A percentile compares a stretch with the other conserved stretches of the same genome.
Evolutionary conservation across 352 stramenopile species (phyloP).

Genomic region (Phytophthora citricola): DNA sequence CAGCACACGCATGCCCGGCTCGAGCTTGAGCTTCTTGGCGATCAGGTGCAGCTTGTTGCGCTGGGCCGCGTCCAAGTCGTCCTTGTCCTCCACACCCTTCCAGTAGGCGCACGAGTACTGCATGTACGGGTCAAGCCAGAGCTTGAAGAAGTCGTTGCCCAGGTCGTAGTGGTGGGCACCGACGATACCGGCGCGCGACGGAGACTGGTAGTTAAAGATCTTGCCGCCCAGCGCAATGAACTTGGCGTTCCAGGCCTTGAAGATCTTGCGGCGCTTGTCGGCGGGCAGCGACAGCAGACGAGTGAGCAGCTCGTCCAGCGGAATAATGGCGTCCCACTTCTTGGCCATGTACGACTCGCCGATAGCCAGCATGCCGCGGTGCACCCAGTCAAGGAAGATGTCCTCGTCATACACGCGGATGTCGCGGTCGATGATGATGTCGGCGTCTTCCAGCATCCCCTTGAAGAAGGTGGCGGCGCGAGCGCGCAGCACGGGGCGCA

Average conservation of each 20-base stretch:
- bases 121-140: slow-evolving; percentile 89
- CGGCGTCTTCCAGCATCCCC: slow-evolving; percentile 77
- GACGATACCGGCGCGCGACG: slow-evolving; percentile 82
- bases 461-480: slow-evolving; percentile 84
- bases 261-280: slow-evolving; percentile 83
- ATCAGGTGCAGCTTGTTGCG: slow-evolving; percentile 90
- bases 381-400: slow-evolving; percentile 89
- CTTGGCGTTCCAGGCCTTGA: slow-evolving; percentile 91
- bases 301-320: slow-evolving; percentile 80
- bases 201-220: slow-evolving; percentile 90
- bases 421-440: slow-evolving; percentile 85
- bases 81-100: slow-evolving; percentile 74
- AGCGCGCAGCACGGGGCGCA: slow-evolving; percentile 73
- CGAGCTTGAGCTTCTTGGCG: slow-evolving; percentile 86
- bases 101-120: slow-evolving; percentile 90
- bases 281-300: slow-evolving; percentile 71
- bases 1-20: slow-evolving; percentile 85
- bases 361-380: slow-evolving; percentile 86
- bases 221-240: slow-evolving; percentile 74
- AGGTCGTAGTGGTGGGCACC: slow-evolving; percentile 89
- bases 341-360: slow-evolving; percentile 91
- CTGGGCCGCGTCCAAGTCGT: slow-evolving; percentile 85
- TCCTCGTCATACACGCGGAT: slow-evolving; percentile 83
- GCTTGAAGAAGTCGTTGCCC: slow-evolving; percentile 91
- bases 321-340: slow-evolving; percentile 87